Evolutionary conservation across 192 early-diverging fungal genomes (phyloP), one percentile per base, ranked within the genome.

Genomic region (Chytriomyces sp.): DNA sequence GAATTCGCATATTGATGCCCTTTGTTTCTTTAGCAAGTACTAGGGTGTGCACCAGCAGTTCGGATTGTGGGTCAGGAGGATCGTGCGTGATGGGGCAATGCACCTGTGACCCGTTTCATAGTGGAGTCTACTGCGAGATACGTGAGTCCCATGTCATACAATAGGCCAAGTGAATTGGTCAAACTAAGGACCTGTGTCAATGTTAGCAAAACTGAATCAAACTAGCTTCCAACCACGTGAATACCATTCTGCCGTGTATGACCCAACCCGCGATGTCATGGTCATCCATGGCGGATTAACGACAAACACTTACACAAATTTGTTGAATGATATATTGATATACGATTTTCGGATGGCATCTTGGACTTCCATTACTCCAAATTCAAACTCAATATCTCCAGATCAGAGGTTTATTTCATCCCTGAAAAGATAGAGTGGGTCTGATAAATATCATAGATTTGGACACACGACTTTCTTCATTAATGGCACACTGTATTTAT

Each of bases 221-320:
- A 32, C 12, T 61, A n/a, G 12, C 17, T 37, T 73, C 14, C 8
- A 72, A 55, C 36, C 58, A n/a, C 70, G 78, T 3, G 61, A 63
- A 37, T 52, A 41, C 55, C 78, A 80, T 71, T 76, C 75, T 2
- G 49, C 64, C 30, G 75, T 72, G 5, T 77, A 74, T 52, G 75
- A 76, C 57, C 7, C 65, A 10, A 52, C 31, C 0, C 34, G 39
- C 19, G 75, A 80, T 56, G 72, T 80, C 41, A 74, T 74, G 61
- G 30, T 44, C 53, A 39, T 39, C 39, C 30, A 28, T 26, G 63
- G 25, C 37, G 59, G 59, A 52, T 63, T 49, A n/a, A 58, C 63
- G 66, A 52, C 72, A 49, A 12, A 55, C 52, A 40, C n/a, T 12
- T 58, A 58, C 25, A 28, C 67, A 60, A 28, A 31, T 6, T 26